Evolutionary conservation across 2,329 filamentous ascomycete genomes (phyloP), one percentile per base, ranked within the genome.

Genomic region (Mariannaea sp.): DNA sequence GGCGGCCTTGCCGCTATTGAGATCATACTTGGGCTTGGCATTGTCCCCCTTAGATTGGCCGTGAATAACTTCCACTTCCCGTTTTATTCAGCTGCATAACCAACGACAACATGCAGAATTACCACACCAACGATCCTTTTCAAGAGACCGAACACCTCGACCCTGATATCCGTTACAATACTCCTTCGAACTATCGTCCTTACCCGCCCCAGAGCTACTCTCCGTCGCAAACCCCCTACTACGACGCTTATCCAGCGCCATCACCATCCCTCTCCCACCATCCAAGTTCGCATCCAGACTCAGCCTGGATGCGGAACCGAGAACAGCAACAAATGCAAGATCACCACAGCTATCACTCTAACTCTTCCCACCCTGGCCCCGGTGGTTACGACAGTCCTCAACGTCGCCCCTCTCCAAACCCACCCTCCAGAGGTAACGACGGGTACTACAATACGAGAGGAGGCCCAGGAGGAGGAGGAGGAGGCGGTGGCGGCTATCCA

Each of bases 101-200:
- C 33, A 54, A 41, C 48, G 22, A 57, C 61, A 52, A 46, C 57
- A 74, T 74, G 71, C 64, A 68, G 60, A 65, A 67, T 52, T 68
- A 71, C 64, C 57, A 55, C 16, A n/a, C n/a, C n/a, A 59, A 65
- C 42, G 68, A 71, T 54, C 65, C 65, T 26, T 69, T n/a, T n/a
- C n/a, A 68, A 55, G 71, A 74, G 65, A 69, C 70, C 60, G 68
- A 73, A 32, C 70, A 70, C 50, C 66, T 73, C 40, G 71, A 70
- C 35, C 61, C 58, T 38, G 58, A 64, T 51, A 56, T 56, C 35
- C 50, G 42, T 30, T 65, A 65, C 62, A 55, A 62, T 27, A 55
- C 62, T 32, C 65, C 62, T 49, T 51, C 61, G 24, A 55, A 55
- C 20, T 57, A 55, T 38, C 64, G 61, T 30, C 42, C 57, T 26